These are phyloP conservation scores for Ashbya aceris DNA, from an alignment of 1,139 yeast species.

Conservation along the genomic window DNA sequence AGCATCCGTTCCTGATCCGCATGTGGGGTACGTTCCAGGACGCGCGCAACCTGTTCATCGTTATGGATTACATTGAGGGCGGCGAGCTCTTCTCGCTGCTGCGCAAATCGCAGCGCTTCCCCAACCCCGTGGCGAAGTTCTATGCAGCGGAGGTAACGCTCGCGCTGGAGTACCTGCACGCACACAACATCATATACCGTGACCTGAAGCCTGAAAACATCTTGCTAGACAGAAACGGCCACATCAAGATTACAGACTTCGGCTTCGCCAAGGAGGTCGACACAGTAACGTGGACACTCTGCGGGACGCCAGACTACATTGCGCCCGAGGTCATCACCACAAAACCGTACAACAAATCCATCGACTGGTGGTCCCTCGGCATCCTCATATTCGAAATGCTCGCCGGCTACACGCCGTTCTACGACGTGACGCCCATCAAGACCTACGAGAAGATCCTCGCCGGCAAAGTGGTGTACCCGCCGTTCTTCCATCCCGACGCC, in stretches of 20 bases:
- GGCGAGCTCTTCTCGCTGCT: constrained; percentile 87
- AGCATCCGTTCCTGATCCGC: constrained; percentile 87
- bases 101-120: constrained; percentile 87
- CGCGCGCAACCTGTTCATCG: constrained; percentile 82
- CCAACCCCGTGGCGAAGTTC: constrained; percentile 95
- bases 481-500: constrained; percentile 82
- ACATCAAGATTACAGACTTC: constrained; percentile 89
- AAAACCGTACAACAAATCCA: constrained; percentile 92
- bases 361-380: constrained; percentile 99
- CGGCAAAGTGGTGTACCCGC: constrained; percentile 82
- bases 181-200: constrained; percentile 85
- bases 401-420: constrained; percentile 96
- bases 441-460: constrained; percentile 90
- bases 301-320: constrained; percentile 97
- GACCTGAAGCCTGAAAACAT: constrained; percentile 96
- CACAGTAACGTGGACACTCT: constrained; percentile 91
- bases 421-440: constrained; percentile 94
- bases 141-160: constrained; percentile 93
- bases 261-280: constrained; percentile 95
- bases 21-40: constrained; percentile 99
- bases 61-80: constrained; percentile 97
- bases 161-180: constrained; percentile 86
- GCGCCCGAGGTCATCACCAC: constrained; percentile 98
- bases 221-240: constrained; percentile 84
- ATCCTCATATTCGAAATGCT: constrained; percentile 92